These are phyloP conservation scores for Cadophora gregata DNA, from an alignment of 2,329 filamentous ascomycete species.

Conservation along the genomic window DNA sequence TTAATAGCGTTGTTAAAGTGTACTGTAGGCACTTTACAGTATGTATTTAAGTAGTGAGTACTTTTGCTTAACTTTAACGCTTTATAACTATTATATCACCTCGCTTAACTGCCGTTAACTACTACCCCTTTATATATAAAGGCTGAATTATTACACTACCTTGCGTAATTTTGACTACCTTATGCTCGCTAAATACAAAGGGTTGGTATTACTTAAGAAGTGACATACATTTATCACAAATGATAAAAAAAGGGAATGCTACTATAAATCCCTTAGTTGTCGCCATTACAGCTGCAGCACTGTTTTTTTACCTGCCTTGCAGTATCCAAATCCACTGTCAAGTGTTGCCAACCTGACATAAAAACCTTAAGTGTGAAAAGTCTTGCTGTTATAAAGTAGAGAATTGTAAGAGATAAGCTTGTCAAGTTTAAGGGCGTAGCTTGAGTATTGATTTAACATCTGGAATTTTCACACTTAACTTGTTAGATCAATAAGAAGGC, in stretches of 20 bases:
- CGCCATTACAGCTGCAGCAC: constrained; percentile 29
- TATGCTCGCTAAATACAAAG: not conserved
- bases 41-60: not conserved
- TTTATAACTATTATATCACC: not conserved
- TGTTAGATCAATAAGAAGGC: constrained; percentile 24
- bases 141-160: not conserved
- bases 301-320: not conserved
- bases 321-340: not conserved
- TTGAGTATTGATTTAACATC: constrained; percentile 26
- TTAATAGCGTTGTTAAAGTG: not conserved
- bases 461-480: constrained; percentile 27
- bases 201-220: not conserved
- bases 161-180: constrained; percentile 6
- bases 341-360: not conserved
- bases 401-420: constrained; percentile 3
- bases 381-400: not conserved
- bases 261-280: not conserved
- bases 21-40: not conserved
- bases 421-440: constrained; percentile 21
- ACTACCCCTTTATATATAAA: not conserved
- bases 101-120: not conserved
- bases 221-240: not conserved
- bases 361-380: not conserved
- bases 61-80: not conserved
- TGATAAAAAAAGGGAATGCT: not conserved